phyloP scores from a whole-genome alignment of 2,329 filamentous ascomycete species.

The Waltergamsia citrina region DNA sequence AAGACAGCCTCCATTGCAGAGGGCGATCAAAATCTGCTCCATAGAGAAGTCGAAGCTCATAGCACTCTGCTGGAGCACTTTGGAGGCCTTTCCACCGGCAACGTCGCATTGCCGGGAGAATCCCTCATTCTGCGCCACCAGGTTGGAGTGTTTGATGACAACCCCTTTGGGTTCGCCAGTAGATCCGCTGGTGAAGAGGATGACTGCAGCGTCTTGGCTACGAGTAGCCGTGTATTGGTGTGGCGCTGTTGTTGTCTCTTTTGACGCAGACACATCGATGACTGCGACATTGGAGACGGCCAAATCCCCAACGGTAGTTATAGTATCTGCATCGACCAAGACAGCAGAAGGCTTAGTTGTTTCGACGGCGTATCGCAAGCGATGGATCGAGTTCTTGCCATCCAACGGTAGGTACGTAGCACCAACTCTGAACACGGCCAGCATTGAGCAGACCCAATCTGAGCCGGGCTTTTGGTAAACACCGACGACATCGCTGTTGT shows the following conservation, averaged over 20 bases:
- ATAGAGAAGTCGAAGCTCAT: slow-evolving; percentile 28
- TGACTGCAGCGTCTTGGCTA: neutral
- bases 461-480: slow-evolving; percentile 27
- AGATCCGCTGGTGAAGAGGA: slow-evolving; percentile 21
- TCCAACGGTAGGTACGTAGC: slow-evolving; percentile 30
- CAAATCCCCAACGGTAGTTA: slow-evolving; percentile 4
- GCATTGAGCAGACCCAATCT: slow-evolving; percentile 24
- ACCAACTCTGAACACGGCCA: slow-evolving; percentile 28
- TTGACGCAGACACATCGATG: too few relatives aligned
- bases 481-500: slow-evolving; percentile 15
- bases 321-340: slow-evolving; percentile 6
- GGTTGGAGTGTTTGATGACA: slow-evolving; percentile 14
- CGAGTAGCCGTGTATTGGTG: neutral
- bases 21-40: slow-evolving; percentile 19
- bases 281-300: slow-evolving; percentile 3
- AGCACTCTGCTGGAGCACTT: slow-evolving; percentile 23
- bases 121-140: slow-evolving; percentile 16
- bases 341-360: slow-evolving; percentile 14
- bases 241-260: too few relatives aligned
- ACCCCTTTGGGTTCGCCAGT: slow-evolving; percentile 30
- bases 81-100: slow-evolving; percentile 10
- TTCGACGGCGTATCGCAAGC: slow-evolving; percentile 18
- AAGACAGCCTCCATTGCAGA: slow-evolving; percentile 22
- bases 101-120: slow-evolving; percentile 9
- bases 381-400: slow-evolving; percentile 12